Base-by-base conservation (phyloP, 345 rosid genomes). In the Gossypium ekmanianum region DNA sequence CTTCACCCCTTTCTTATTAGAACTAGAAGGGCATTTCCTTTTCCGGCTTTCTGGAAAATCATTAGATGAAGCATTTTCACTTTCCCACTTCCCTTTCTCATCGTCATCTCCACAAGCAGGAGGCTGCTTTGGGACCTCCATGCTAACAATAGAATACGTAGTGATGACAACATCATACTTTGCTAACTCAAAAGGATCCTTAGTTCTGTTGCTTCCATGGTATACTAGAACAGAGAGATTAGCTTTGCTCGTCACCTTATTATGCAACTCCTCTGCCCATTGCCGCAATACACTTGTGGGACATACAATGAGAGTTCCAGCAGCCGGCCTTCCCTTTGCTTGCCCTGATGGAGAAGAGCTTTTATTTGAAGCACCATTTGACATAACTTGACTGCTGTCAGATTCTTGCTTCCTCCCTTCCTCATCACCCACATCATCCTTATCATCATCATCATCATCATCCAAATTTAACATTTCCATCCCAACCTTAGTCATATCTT, bases 281-380 rank as follows among this genome's bases (percentile, higher is more conserved):
- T 95, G 99, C n/a, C 99, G 88, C 83, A 95, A 80, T 29, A 95
- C 98, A 83, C 99, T 95, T 13, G 97, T 91, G 41, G 99, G 99
- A 86, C 99, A 95, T 77, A 95, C 99, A 81, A 95, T 83, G 77
- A 95, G 96, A 24, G 99, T 95, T 80, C 99, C 99, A 71, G 92
- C 95, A 71, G 96, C 86, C 58, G 97, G 98, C 85, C 94, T 91
- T 76, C 96, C 93, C 78, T 71, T 89, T 58, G 77, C 76, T 70
- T 77, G 85, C 51, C 73, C 84, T 72, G 73, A 73, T 76, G 83
- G 44, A 66, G 54, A 73, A 29, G 54, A 61, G 62, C 72, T 72
- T 74, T 59, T 67, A 27, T 11, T 70, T 56, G 79, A 64, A 66
- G 61, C 47, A 73, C 41, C 80, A 79, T 72, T 71, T 14, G 75